A percentile compares a stretch with the other conserved stretches of the same genome.
phyloP scores from a whole-genome alignment of 352 stramenopile genomes.

The Phytophthora meadii region DNA sequence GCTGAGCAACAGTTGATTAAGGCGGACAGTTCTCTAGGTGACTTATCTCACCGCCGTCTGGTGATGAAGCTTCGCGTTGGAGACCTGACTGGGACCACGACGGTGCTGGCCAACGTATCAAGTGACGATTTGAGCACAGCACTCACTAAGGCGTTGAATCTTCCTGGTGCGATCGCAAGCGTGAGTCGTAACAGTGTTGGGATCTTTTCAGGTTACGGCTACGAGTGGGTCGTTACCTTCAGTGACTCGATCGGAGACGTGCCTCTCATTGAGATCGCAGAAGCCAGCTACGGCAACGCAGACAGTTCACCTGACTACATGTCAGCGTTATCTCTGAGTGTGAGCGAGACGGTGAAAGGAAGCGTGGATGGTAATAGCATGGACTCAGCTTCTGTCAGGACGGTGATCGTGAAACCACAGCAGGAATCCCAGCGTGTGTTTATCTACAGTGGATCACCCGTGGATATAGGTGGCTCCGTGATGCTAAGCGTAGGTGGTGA shows the following conservation, averaged over 20 bases:
- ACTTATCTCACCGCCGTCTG: conserved; percentile 30
- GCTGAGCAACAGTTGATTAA: conserved; percentile 73
- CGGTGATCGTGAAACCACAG: conserved; percentile 32
- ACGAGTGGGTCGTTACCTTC: conserved; percentile 78
- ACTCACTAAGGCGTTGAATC: conserved; percentile 21
- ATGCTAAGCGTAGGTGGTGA: conserved; percentile 73
- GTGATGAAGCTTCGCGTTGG: conserved; percentile 26
- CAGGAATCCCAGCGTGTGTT: conserved; percentile 80
- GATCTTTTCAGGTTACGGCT: conserved; percentile 61
- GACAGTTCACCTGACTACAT: conserved; percentile 32
- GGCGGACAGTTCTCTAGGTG: conserved; percentile 37
- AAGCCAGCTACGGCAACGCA: conserved; percentile 10
- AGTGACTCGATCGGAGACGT: conserved; percentile 63
- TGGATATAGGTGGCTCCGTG: conserved; percentile 65
- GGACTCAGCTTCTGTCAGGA: conserved; percentile 23
- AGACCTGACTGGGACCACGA: conserved; percentile 20
- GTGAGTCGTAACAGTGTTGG: conserved; percentile 55
- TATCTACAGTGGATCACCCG: conserved; percentile 62
- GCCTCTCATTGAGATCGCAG: conserved; percentile 37
- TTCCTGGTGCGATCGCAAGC: conserved; percentile 18
- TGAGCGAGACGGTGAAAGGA: conserved; percentile 58
- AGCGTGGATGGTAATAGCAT: conserved; percentile 35
- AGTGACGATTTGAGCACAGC: conserved; percentile 38
- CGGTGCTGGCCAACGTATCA: conserved; percentile 51
- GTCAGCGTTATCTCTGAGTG: conserved; percentile 32